These are phyloP conservation scores for Blastosporella zonata DNA, from an alignment of 1,284 basidiomycete species.

Conservation along the genomic window DNA sequence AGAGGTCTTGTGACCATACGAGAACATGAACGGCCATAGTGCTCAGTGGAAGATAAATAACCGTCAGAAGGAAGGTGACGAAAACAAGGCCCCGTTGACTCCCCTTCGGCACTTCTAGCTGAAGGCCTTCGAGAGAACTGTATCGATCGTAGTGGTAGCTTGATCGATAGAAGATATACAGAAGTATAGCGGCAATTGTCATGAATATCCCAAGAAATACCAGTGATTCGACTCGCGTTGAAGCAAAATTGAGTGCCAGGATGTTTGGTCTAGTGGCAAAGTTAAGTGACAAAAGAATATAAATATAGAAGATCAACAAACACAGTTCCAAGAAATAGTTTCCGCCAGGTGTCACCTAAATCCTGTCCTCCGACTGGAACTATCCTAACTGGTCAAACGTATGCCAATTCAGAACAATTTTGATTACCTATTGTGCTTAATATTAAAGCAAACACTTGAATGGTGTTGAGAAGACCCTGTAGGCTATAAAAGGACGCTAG, in stretches of 20 bases:
- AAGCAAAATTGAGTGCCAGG: slow-evolving; percentile 65
- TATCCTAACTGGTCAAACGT: slow-evolving; percentile 17
- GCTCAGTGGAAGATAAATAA: slow-evolving; percentile 68
- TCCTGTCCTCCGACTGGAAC: slow-evolving; percentile 42
- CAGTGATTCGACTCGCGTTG: slow-evolving; percentile 50
- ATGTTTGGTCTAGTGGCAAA: slow-evolving; percentile 55
- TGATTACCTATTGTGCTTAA: slow-evolving; percentile 57
- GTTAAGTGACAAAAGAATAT: not conserved
- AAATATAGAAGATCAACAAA: slow-evolving; percentile 29
- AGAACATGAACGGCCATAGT: slow-evolving; percentile 70
- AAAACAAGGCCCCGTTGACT: slow-evolving; percentile 52
- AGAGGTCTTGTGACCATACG: slow-evolving; percentile 72
- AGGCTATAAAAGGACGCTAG: slow-evolving; percentile 66
- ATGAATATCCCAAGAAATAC: slow-evolving; percentile 56
- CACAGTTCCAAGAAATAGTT: slow-evolving; percentile 65
- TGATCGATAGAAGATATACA: slow-evolving; percentile 55
- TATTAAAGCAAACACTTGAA: slow-evolving; percentile 70
- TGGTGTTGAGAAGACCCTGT: slow-evolving; percentile 61
- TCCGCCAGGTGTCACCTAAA: slow-evolving; percentile 46
- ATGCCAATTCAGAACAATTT: not conserved
- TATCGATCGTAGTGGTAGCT: slow-evolving; percentile 48
- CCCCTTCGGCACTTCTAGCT: slow-evolving; percentile 38
- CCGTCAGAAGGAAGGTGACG: slow-evolving; percentile 59
- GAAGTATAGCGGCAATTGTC: slow-evolving; percentile 45
- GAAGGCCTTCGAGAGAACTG: slow-evolving; percentile 53